Percentiles rank a stretch among this genome's conserved stretches.
Evolutionary conservation across 805 yeast species (phyloP).

Genomic region (Ogataea trehalophila): DNA sequence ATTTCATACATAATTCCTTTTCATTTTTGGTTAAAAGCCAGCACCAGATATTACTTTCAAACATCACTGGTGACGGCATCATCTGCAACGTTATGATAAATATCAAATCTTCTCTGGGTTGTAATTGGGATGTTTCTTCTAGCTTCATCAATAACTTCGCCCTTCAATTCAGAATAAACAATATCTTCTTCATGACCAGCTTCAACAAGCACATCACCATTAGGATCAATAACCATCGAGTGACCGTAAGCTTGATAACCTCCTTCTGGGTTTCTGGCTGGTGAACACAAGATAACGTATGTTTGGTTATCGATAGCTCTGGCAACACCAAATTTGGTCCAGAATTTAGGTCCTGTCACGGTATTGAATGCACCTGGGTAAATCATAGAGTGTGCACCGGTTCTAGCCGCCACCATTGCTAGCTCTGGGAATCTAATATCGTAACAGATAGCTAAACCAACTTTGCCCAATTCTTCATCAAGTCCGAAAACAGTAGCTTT

Average conservation of each 20-base stretch:
- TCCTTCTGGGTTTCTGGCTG: constrained; percentile 64
- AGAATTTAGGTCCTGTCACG: constrained; percentile 78
- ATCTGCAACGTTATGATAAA: constrained; percentile 42
- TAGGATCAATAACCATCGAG: constrained; percentile 58
- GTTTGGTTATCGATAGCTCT: constrained; percentile 74
- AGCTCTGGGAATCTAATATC: constrained; percentile 79
- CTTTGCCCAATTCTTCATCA: constrained; percentile 52
- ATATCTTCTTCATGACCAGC: constrained; percentile 79
- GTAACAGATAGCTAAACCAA: constrained; percentile 85
- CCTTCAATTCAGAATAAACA: constrained; percentile 68
- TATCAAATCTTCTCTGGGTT: constrained; percentile 66
- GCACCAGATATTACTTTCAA: not conserved
- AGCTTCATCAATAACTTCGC: constrained; percentile 48
- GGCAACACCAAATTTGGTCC: constrained; percentile 71
- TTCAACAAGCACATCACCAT: constrained; percentile 57
- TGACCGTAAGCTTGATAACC: constrained; percentile 67
- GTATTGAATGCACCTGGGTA: constrained; percentile 86
- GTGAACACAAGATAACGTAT: constrained; percentile 77
- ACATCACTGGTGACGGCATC: constrained; percentile 19
- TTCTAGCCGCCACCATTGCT: constrained; percentile 64
- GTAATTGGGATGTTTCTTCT: constrained; percentile 68
- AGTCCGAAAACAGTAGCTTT: constrained; percentile 74
- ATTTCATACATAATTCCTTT: too few species aligned
- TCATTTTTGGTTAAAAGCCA: too few species aligned
- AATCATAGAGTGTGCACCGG: constrained; percentile 67